A percentile compares a stretch with the other conserved stretches of the same genome.
phyloP scores from a whole-genome alignment of 1,284 basidiomycete genomes.

The Sanguinoderma infundibulare region DNA sequence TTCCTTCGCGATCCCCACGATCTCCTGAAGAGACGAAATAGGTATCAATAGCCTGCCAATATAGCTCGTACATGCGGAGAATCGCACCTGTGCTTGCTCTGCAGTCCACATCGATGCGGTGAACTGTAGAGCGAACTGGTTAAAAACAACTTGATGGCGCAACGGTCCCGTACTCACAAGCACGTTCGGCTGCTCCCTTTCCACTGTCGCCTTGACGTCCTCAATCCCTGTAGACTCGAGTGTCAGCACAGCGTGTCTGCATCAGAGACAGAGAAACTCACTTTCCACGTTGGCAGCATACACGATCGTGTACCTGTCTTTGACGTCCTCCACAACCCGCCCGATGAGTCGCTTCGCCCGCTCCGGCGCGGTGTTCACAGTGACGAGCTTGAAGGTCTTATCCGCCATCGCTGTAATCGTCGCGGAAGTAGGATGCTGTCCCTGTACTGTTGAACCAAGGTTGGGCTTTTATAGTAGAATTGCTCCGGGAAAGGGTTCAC shows the following conservation, averaged over 20 bases:
- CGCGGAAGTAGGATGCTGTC: too few relatives aligned
- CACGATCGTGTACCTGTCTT: constrained; percentile 25
- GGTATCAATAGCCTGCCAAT: background rate
- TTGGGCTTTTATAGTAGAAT: too few relatives aligned
- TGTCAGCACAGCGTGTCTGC: background rate
- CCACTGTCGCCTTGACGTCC: constrained; percentile 21
- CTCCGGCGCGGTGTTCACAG: constrained; percentile 31
- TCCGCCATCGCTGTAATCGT: constrained; percentile 3
- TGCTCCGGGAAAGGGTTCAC: too few relatives aligned
- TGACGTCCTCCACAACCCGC: constrained; percentile 28
- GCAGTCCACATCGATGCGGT: constrained; percentile 32
- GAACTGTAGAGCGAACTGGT: constrained; percentile 14
- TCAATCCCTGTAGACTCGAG: constrained; percentile 17
- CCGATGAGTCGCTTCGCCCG: constrained; percentile 29
- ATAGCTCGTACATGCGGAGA: background rate
- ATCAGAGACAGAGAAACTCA: constrained; percentile 2
- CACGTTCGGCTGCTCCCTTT: constrained; percentile 25
- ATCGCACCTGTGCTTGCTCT: constrained; percentile 25
- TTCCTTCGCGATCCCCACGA: constrained; percentile 26
- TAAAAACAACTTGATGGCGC: background rate
- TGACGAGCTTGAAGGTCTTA: constrained; percentile 21
- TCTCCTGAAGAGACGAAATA: constrained; percentile 10
- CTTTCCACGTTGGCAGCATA: constrained; percentile 27
- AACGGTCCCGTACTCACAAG: constrained; percentile 14
- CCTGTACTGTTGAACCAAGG: too few relatives aligned